Base-by-base conservation (phyloP, 2,329 filamentous ascomycete species). In the Fusarium sp. region DNA sequence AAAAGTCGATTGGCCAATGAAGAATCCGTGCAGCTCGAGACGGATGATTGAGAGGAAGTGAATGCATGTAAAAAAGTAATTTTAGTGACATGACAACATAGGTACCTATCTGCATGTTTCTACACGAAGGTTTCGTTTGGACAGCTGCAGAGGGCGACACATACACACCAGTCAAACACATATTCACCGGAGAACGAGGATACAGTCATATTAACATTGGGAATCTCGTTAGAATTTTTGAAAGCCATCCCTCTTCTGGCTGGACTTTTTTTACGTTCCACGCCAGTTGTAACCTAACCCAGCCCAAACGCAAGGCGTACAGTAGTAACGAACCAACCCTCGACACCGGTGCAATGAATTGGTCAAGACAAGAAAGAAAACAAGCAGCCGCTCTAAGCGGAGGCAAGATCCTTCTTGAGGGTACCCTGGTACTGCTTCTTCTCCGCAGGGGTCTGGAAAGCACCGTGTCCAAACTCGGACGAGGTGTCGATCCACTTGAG, bases 401-500 rank as follows among this genome's bases (percentile, higher is more conserved):
- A 78, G 77, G 83, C 85, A 71, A 90, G 84, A 81, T 99, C 96
- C 94, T 98, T 99, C 95, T 99, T 99, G 94, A 99, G 94, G 69
- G 95, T 97, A 89, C 96, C 96, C 88, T 97, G 86, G 91, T 94
- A 96, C 85, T 94, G 92, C 89, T 93, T 94, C 95, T 99, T 99
- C 93, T 99, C 96, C 83, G 94, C 93, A 79, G 93, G 89, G 76
- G 96, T 99, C 91, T 99, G 96, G 94, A 97, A 99, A 83, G 95
- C 96, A 92, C 96, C 96, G 90, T 99, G 96, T 87, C 96, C 96
- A 87, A 99, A 99, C 91, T 99, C 97, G 89, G 95, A 98, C 74
- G 95, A 98, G 81, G 96, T 99, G 84, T 99, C 96, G 93, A 99
- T 99, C 96, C 96, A 99, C 89, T 99, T 99, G 89, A 99, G 94